Conservation (phyloP, 805 yeast genomes). For the Candida corydali region DNA sequence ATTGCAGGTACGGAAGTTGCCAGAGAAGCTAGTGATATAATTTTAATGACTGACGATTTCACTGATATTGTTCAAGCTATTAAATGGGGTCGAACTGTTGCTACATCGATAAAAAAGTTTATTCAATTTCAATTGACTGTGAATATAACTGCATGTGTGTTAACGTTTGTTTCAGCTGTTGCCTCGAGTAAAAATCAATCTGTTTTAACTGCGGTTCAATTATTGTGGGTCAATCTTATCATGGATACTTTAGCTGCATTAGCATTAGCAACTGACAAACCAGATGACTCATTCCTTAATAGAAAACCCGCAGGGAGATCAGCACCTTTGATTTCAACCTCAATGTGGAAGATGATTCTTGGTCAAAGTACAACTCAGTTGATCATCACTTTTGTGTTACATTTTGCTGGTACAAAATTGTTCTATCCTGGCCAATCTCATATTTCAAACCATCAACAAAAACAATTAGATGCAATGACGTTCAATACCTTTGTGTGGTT, state of each 20-base stretch:
- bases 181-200: conserved; percentile 74
- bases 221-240: conserved; percentile 94
- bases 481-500: conserved; percentile 97
- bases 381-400: conserved; percentile 70
- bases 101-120: conserved; percentile 89
- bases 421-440: conserved; percentile 23
- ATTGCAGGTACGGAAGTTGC: conserved; percentile 98
- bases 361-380: conserved; percentile 84
- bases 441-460: conserved; percentile 41
- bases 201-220: conserved; percentile 94
- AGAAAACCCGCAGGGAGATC: conserved; percentile 81
- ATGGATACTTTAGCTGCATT: conserved; percentile 98
- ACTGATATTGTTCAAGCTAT: conserved; percentile 93
- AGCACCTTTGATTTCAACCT: conserved; percentile 74
- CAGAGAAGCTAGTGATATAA: conserved; percentile 92
- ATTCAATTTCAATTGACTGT: conserved; percentile 96
- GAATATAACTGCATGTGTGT: conserved; percentile 90
- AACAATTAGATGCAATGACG: conserved; percentile 75
- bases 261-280: conserved; percentile 96
- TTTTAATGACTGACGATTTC: conserved; percentile 91
- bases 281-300: conserved; percentile 74
- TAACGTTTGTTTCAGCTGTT: conserved; percentile 92
- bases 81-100: conserved; percentile 98
- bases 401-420: conserved; percentile 71
- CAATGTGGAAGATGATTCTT: conserved; percentile 98